Conservation (phyloP, 2,329 filamentous ascomycete species). For the Daldinia eschscholtzii region DNA sequence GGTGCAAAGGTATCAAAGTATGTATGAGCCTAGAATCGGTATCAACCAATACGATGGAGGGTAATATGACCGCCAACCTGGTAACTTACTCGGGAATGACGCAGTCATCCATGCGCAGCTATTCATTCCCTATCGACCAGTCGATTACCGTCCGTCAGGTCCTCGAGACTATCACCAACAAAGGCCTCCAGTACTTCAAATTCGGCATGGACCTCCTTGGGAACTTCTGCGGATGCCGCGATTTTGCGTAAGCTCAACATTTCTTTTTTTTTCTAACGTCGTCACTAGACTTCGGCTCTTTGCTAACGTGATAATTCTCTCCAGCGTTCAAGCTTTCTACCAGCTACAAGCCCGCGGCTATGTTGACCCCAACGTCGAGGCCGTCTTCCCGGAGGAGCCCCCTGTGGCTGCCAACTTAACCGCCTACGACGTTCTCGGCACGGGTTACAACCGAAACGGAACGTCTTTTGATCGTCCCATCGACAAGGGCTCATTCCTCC, state of each 20-base stretch:
- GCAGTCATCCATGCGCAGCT: neutral
- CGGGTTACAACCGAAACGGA: neutral
- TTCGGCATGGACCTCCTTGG: neutral
- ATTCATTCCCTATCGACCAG: rapidly evolving
- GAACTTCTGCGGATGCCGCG: neutral
- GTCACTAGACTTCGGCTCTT: neutral
- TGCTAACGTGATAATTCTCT: neutral
- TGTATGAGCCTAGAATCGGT: neutral
- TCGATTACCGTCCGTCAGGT: neutral
- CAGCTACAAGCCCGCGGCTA: neutral
- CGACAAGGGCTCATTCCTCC: constrained; percentile 8
- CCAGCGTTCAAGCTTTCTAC: constrained; percentile 11
- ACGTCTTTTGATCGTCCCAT: neutral
- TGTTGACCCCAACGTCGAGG: neutral
- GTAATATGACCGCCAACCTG: neutral
- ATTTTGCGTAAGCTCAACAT: constrained; percentile 16
- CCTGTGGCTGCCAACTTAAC: neutral
- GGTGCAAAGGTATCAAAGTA: neutral
- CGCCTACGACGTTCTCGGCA: neutral
- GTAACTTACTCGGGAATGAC: neutral
- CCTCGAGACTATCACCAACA: neutral
- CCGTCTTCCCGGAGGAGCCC: neutral
- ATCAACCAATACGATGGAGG: rapidly evolving
- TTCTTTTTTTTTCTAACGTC: neutral
- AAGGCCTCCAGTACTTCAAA: neutral